Conservation (phyloP, 495 filamentous ascomycete genomes). For the Chlorociboria aeruginascens region DNA sequence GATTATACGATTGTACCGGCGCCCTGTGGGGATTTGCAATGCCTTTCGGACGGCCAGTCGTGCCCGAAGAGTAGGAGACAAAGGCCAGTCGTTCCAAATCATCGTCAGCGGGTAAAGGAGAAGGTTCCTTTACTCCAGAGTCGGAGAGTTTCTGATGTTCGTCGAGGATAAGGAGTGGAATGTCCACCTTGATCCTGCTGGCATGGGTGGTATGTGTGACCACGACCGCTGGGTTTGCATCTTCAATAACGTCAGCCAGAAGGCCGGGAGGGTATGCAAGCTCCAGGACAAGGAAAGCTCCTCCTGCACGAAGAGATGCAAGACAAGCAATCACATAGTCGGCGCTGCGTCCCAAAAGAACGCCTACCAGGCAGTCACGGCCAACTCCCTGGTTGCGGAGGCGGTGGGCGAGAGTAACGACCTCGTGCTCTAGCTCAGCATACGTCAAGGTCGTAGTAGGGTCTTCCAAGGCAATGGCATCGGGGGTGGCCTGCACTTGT, state of each 20-base stretch:
- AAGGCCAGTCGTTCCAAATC: slow-evolving; percentile 55
- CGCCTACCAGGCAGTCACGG: slow-evolving; percentile 50
- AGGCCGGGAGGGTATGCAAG: slow-evolving; percentile 54
- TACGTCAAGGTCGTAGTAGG: slow-evolving; percentile 44
- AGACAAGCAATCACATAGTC: slow-evolving; percentile 61
- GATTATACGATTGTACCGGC: slow-evolving; percentile 50
- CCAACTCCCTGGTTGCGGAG: slow-evolving; percentile 43
- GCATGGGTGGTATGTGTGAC: slow-evolving; percentile 44
- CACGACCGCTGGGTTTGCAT: slow-evolving; percentile 48
- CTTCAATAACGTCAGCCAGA: slow-evolving; percentile 52
- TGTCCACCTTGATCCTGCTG: slow-evolving; percentile 40
- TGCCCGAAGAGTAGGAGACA: slow-evolving; percentile 55
- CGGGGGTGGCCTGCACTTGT: slow-evolving; percentile 45
- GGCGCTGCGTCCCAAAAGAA: slow-evolving; percentile 53
- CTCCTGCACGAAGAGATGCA: slow-evolving; percentile 52
- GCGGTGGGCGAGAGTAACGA: slow-evolving; percentile 37
- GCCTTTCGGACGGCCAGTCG: slow-evolving; percentile 57
- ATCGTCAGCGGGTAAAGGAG: slow-evolving; percentile 37
- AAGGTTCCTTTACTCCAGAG: slow-evolving; percentile 10
- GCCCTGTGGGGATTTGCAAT: slow-evolving; percentile 58
- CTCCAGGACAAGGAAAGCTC: slow-evolving; percentile 59
- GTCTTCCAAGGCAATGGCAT: slow-evolving; percentile 51
- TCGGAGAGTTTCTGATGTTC: slow-evolving; percentile 24
- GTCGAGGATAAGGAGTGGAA: slow-evolving; percentile 45
- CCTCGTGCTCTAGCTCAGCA: slow-evolving; percentile 44